These are phyloP conservation scores for Macadamia tetraphylla DNA, from an alignment of 164 flowering plant genomes.

Conservation along the genomic window DNA sequence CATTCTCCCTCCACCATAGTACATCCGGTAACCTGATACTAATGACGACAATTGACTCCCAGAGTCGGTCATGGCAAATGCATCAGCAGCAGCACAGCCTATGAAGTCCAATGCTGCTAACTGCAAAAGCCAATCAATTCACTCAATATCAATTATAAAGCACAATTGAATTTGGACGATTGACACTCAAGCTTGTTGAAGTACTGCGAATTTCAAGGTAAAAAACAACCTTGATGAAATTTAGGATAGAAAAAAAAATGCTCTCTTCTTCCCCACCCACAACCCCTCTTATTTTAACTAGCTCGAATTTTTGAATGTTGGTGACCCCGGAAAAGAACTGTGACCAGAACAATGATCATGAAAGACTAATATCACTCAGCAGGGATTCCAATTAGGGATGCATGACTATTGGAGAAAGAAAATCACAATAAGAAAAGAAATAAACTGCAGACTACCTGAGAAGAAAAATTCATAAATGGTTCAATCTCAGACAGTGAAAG, in stretches of 20 bases:
- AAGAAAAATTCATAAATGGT: constrained; percentile 80
- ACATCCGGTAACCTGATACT: constrained; percentile 83
- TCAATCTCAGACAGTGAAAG: constrained; percentile 77
- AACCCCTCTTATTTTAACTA: too few species aligned
- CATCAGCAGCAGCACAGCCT: constrained; percentile 83
- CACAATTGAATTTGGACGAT: too few species aligned
- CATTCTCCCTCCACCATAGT: constrained; percentile 77
- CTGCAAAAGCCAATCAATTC: constrained; percentile 31
- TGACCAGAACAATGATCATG: too few species aligned
- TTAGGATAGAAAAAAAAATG: too few species aligned
- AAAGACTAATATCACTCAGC: background rate
- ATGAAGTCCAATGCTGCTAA: constrained; percentile 96
- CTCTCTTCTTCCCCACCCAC: too few species aligned
- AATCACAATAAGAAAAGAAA: background rate
- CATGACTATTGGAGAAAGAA: background rate
- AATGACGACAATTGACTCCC: constrained; percentile 94
- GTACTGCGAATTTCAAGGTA: too few species aligned
- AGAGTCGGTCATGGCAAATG: constrained; percentile 95
- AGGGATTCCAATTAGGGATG: background rate
- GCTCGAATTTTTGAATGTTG: too few species aligned
- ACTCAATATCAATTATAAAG: background rate
- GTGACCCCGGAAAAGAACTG: too few species aligned
- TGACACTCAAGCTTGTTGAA: too few species aligned
- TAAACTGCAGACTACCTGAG: constrained; percentile 54
- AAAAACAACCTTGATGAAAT: too few species aligned